Percentiles rank a stretch among this genome's conserved stretches.
Conservation (phyloP, 2,329 filamentous ascomycete genomes). For the Periconia digitata region DNA sequence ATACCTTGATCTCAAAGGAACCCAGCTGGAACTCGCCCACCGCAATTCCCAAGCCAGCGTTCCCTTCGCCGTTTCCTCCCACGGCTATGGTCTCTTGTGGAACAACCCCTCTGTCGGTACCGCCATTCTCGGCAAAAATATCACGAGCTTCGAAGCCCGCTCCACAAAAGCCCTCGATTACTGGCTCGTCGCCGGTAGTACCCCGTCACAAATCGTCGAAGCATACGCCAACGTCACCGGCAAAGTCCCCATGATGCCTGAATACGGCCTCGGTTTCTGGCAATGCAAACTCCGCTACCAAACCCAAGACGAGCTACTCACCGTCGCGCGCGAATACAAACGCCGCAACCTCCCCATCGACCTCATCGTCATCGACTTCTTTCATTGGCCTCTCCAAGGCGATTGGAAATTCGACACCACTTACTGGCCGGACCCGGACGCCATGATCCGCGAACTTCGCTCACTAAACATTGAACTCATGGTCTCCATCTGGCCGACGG, state of each 20-base stretch:
- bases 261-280: slow-evolving; percentile 69
- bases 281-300: slow-evolving; percentile 68
- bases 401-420: slow-evolving; percentile 68
- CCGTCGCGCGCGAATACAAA: slow-evolving; percentile 62
- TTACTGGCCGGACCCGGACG: slow-evolving; percentile 68
- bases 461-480: slow-evolving; percentile 64
- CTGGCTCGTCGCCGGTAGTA: slow-evolving; percentile 63
- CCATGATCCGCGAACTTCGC: slow-evolving; percentile 64
- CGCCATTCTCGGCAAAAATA: slow-evolving; percentile 62
- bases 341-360: slow-evolving; percentile 60
- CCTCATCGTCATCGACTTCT: slow-evolving; percentile 68
- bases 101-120: slow-evolving; percentile 66
- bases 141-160: slow-evolving; percentile 63
- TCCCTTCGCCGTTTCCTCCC: slow-evolving; percentile 62
- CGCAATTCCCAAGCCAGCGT: slow-evolving; percentile 68
- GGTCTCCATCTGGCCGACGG: slow-evolving; percentile 71
- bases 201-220: slow-evolving; percentile 58
- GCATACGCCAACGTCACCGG: slow-evolving; percentile 61
- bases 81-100: slow-evolving; percentile 66
- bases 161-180: slow-evolving; percentile 63
- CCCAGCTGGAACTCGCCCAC: slow-evolving; percentile 65
- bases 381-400: slow-evolving; percentile 68
- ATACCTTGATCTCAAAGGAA: slow-evolving; percentile 63
- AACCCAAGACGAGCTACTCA: slow-evolving; percentile 64
- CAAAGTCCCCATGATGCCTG: slow-evolving; percentile 66